Evolutionary conservation across 208 protist species (phyloP).

Genomic region (Histomonas meleagridis): DNA sequence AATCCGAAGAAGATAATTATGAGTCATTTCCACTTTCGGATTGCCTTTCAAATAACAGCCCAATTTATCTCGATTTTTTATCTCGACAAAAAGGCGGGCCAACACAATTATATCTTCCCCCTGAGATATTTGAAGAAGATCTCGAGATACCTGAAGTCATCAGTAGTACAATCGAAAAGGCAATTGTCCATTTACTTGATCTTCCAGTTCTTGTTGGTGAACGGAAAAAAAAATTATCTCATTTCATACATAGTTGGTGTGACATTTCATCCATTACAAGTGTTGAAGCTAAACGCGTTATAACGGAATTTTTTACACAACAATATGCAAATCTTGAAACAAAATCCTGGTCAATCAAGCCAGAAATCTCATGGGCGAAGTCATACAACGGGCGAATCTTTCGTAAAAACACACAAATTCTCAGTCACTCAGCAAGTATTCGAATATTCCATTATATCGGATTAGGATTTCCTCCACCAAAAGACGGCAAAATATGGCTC

Average conservation of each 20-base stretch:
- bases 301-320: background rate
- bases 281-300: background rate
- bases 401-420: background rate
- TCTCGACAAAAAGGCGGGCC: background rate
- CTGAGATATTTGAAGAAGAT: background rate
- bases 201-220: too few species aligned
- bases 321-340: background rate
- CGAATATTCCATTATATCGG: slow-evolving; percentile 34
- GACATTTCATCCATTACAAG: background rate
- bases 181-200: background rate
- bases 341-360: background rate
- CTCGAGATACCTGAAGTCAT: background rate
- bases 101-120: background rate
- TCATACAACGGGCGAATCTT: background rate
- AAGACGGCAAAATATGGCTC: background rate
- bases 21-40: background rate
- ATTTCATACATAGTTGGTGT: background rate
- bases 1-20: background rate
- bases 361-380: background rate
- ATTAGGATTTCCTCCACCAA: slow-evolving; percentile 4
- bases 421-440: background rate
- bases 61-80: background rate
- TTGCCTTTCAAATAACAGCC: too few species aligned
- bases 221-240: too few species aligned
- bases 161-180: background rate